These are phyloP conservation scores for Mycocentrospora acerina DNA, from an alignment of 2,329 filamentous ascomycete genomes.

Conservation along the genomic window DNA sequence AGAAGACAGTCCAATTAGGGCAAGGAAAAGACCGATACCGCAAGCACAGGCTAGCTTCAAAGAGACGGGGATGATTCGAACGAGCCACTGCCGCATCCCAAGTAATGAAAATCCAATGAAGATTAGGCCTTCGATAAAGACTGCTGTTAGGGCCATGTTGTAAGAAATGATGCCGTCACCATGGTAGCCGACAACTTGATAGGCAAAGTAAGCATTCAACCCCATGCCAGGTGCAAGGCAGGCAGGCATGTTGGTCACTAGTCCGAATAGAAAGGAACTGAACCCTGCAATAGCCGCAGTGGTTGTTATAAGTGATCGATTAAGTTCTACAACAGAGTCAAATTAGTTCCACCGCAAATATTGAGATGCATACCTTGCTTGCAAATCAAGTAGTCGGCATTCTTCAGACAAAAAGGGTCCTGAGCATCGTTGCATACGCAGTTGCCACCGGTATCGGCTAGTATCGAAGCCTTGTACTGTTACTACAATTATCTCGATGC, in stretches of 20 bases:
- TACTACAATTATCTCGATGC: slow-evolving; percentile 3
- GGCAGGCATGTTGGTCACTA: slow-evolving; percentile 71
- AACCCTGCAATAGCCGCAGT: slow-evolving; percentile 81
- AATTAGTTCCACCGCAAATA: slow-evolving; percentile 1
- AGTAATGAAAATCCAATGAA: slow-evolving; percentile 78
- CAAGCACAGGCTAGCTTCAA: slow-evolving; percentile 86
- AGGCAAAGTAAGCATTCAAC: slow-evolving; percentile 85
- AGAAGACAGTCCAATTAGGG: slow-evolving; percentile 73
- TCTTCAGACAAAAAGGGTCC: slow-evolving; percentile 55
- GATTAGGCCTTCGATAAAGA: slow-evolving; percentile 84
- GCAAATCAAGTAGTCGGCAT: slow-evolving; percentile 65
- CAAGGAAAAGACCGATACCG: slow-evolving; percentile 81
- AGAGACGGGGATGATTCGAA: slow-evolving; percentile 75
- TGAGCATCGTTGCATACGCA: slow-evolving; percentile 63
- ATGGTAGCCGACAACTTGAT: slow-evolving; percentile 75
- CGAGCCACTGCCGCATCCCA: slow-evolving; percentile 85
- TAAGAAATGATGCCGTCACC: slow-evolving; percentile 74
- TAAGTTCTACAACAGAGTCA: slow-evolving; percentile 49
- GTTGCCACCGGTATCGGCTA: slow-evolving; percentile 68
- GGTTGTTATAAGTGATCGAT: slow-evolving; percentile 78
- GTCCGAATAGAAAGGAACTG: slow-evolving; percentile 75
- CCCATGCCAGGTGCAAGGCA: slow-evolving; percentile 45
- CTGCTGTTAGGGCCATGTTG: slow-evolving; percentile 74
- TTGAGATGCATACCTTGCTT: slow-evolving; percentile 31
- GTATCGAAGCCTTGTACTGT: slow-evolving; percentile 35